Evolutionary conservation across 139 green algal genomes (phyloP), one percentile per base, ranked within the genome.

Genomic region (Axilococcus clingmanii): DNA sequence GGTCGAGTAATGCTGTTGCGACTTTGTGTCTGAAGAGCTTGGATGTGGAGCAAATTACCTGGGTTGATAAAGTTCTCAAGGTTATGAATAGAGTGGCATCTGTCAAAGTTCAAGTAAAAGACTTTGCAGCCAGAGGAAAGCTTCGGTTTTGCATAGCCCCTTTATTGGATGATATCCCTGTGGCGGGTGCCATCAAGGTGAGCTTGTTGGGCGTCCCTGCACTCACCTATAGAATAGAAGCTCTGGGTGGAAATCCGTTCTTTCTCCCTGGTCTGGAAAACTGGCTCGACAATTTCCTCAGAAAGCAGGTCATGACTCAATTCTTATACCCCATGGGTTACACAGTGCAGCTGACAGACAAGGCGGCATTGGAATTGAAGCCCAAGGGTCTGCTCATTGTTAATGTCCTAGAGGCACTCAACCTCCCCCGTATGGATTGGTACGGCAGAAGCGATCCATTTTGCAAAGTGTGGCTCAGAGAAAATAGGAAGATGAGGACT

Each of bases 241-340:
- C 24, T 4, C 25, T 20, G 16, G 54, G 58, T 22, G 54, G 27
- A n/a, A 71, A 42, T 44, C 63, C 25, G 32, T 42, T 53, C 12
- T 52, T 40, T 25, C 4, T 71, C 14, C 63, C 63, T 1, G 63
- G 63, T 1, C 12, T 72, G 4, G 52, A 72, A 43, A 7, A 7
- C 8, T 52, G n/a, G 38, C 20, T 66, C 7, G 40, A 65, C 19
- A 24, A 11, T 12, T 72, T 72, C 55, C 53, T 72, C 7, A 23
- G 30, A 20, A 12, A 42, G 23, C 34, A 34, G 2, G 55, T 72
- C 2, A 49, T 72, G 31, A 23, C 22, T 15, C 51, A 52, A 16
- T 57, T 69, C 52, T 63, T 25, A 4, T 69, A 45, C 33, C 61
- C 61, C 15, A 47, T 58, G 14, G 63, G 55, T 7, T 66, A 66